Conservation (phyloP, 371 early-diverging fungal genomes). For the Batkoa obscura region DNA sequence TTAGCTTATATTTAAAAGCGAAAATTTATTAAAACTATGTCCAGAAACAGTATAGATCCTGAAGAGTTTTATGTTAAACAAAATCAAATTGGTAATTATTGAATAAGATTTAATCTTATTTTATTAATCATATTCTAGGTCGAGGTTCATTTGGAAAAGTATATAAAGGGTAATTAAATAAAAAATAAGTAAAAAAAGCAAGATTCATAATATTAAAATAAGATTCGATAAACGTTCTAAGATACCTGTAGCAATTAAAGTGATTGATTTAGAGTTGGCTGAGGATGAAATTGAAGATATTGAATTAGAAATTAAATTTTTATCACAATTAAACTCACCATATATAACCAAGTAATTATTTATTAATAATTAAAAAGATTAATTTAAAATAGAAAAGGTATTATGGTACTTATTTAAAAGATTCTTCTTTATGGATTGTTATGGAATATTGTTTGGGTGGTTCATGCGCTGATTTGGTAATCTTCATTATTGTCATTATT, state of each 20-base stretch:
- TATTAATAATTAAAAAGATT: not conserved
- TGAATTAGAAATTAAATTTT: slow-evolving; percentile 86
- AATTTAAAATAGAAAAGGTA: too few relatives aligned
- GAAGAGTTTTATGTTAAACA: too few relatives aligned
- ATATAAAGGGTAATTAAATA: slow-evolving; percentile 50
- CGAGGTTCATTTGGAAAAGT: slow-evolving; percentile 86
- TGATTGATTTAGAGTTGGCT: slow-evolving; percentile 79
- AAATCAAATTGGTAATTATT: too few relatives aligned
- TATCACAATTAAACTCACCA: slow-evolving; percentile 78
- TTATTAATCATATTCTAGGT: slow-evolving; percentile 22
- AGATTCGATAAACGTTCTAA: slow-evolving; percentile 56
- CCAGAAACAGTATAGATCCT: too few relatives aligned
- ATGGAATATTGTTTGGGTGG: slow-evolving; percentile 90
- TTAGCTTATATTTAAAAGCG: too few relatives aligned
- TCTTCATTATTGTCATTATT: not conserved
- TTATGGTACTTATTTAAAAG: slow-evolving; percentile 60
- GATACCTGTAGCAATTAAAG: slow-evolving; percentile 75
- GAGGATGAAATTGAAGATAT: slow-evolving; percentile 98
- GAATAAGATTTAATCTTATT: too few relatives aligned
- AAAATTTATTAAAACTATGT: too few relatives aligned
- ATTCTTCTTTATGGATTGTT: slow-evolving; percentile 75
- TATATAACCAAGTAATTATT: slow-evolving; percentile 62
- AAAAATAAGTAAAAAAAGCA: not conserved
- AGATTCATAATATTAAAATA: slow-evolving; percentile 1
- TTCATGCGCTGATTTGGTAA: slow-evolving; percentile 73